Conservation (phyloP, 495 filamentous ascomycete genomes). For the Cercophora newfieldiana region DNA sequence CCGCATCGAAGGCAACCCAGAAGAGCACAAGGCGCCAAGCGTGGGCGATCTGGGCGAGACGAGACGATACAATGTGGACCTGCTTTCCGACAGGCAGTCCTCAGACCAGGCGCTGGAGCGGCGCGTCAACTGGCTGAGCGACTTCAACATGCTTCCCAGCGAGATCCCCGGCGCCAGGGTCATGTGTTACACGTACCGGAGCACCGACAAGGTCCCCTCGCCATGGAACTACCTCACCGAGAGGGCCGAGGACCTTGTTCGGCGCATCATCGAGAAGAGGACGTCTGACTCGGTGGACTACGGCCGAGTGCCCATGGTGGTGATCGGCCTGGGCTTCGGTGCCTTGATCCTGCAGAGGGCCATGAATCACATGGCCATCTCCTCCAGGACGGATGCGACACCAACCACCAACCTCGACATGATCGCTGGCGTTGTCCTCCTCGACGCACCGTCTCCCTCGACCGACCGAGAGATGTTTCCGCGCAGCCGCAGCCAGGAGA, state of each 20-base stretch:
- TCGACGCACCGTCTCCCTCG: conserved; percentile 16
- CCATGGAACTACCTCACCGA: conserved; percentile 16
- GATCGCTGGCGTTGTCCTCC: conserved; percentile 15
- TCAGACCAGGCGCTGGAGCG: conserved; percentile 17
- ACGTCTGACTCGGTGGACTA: conserved; percentile 17
- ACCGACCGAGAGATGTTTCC: conserved; percentile 12
- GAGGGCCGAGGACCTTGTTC: conserved; percentile 12
- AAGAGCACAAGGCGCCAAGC: conserved; percentile 11
- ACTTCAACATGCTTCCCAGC: conserved; percentile 19
- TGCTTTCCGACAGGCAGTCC: conserved; percentile 19
- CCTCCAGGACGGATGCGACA: not conserved
- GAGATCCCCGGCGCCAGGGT: conserved; percentile 15
- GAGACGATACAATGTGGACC: conserved; percentile 8
- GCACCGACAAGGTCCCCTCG: conserved; percentile 12
- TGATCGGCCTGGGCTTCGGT: conserved; percentile 21
- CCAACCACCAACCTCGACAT: not conserved
- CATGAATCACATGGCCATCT: not conserved
- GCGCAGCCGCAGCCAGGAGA: conserved; percentile 17
- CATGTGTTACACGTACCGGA: conserved; percentile 25
- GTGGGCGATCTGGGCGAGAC: conserved; percentile 7
- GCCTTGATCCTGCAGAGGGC: conserved; percentile 16
- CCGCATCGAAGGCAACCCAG: not conserved
- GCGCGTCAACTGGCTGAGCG: conserved; percentile 24
- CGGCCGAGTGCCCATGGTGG: conserved; percentile 12
- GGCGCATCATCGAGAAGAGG: conserved; percentile 9